Evolutionary conservation across 768 basidiomycete species (phyloP), one percentile per base, ranked within the genome.

Genomic region (Sporobolomyces pararoseus): DNA sequence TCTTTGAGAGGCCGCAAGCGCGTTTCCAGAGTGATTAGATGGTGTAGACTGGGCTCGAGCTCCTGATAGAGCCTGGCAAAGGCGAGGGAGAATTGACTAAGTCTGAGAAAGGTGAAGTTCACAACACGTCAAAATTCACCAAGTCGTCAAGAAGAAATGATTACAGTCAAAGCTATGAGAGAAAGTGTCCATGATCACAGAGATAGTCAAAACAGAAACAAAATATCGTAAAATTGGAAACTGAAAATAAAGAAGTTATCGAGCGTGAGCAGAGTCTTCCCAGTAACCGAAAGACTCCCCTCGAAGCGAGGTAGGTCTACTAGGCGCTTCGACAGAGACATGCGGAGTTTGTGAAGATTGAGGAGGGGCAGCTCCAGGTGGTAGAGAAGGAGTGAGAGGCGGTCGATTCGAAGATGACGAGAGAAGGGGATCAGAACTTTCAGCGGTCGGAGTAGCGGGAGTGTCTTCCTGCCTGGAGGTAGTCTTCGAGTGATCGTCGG

Each of bases 301-400:
- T 21, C 34, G 49, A 1, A 69, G 27, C 29, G 63, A 65, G 0
- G 31, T 53, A 1, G 71, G 66, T 10, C 63, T 52, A 34, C 66
- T 68, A n/a, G 72, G 72, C 7, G 72, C 55, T 31, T 73, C 64
- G 32, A 73, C 67, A 2, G 63, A 68, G 4, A 73, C 72, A n/a
- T 68, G 71, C 21, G 71, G 71, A 23, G 54, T 23, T n/a, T 61
- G 62, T 14, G 27, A 39, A 37, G 37, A n/a, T 50, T 23, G 49
- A 32, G 53, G 53, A 21, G 57, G 57, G 4, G 63, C 51, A 7
- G 63, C 51, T 27, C 51, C 51, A 16, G 65, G 65, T 27, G 46
- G 65, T 7, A 49, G 37, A 1, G 50, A 32, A 23, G 57, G 37
- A 7, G 34, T 23, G 29, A 7, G 54, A 42, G 17, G 39, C 17